Evolutionary conservation across 805 yeast species (phyloP).

Genomic region (Zygosaccharomyces kombuchaensis): DNA sequence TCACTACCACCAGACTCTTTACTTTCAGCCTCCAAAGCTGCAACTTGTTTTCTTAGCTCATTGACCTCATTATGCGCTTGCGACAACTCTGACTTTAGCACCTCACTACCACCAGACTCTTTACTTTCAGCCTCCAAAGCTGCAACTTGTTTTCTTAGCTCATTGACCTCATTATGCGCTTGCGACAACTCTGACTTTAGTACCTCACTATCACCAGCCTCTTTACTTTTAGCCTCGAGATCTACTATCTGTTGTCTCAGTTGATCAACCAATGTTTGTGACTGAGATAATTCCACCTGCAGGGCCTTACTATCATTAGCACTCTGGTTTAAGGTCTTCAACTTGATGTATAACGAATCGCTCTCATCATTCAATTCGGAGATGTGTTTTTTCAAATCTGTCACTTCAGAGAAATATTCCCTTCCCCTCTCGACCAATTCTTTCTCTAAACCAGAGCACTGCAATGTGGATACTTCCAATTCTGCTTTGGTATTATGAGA

Average conservation of each 20-base stretch:
- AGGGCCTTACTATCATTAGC: slow-evolving; percentile 60
- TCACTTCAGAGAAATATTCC: slow-evolving; percentile 40
- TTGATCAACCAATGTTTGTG: slow-evolving; percentile 58
- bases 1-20: background rate
- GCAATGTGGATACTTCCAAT: slow-evolving; percentile 44
- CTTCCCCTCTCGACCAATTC: slow-evolving; percentile 38
- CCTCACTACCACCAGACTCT: background rate
- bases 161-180: slow-evolving; percentile 60
- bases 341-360: slow-evolving; percentile 48
- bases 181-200: slow-evolving; percentile 59
- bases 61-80: slow-evolving; percentile 61
- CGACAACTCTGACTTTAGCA: slow-evolving; percentile 53
- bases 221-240: slow-evolving; percentile 14
- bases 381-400: slow-evolving; percentile 48
- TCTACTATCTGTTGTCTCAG: slow-evolving; percentile 41
- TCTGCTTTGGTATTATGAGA: slow-evolving; percentile 35
- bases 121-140: slow-evolving; percentile 5
- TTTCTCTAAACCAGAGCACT: slow-evolving; percentile 38
- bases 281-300: slow-evolving; percentile 57
- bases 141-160: slow-evolving; percentile 42
- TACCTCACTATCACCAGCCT: background rate
- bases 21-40: slow-evolving; percentile 17
- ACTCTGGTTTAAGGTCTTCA: slow-evolving; percentile 25
- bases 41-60: slow-evolving; percentile 44
- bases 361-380: slow-evolving; percentile 66